A percentile compares a stretch with the other conserved stretches of the same genome.
Conservation (phyloP, 2,329 filamentous ascomycete genomes). For the Coniochaeta hoffmannii region DNA sequence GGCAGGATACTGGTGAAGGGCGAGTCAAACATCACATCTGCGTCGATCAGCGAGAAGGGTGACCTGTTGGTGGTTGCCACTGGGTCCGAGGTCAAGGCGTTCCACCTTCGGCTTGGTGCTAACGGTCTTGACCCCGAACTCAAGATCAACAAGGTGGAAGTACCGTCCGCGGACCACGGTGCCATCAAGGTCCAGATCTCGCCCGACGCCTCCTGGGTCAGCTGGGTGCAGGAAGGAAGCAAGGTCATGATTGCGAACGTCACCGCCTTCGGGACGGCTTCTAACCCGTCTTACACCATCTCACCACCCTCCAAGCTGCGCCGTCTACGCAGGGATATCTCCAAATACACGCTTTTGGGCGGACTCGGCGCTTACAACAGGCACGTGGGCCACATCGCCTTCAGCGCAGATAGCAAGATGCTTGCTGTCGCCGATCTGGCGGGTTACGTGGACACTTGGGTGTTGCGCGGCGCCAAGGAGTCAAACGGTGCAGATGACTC, state of each 20-base stretch:
- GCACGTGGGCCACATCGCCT: slow-evolving; percentile 65
- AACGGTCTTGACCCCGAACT: slow-evolving; percentile 50
- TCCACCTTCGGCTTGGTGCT: slow-evolving; percentile 53
- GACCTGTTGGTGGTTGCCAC: slow-evolving; percentile 72
- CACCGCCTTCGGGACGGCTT: slow-evolving; percentile 18
- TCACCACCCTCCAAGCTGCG: slow-evolving; percentile 38
- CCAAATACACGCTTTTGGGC: slow-evolving; percentile 51
- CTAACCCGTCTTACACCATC: slow-evolving; percentile 31
- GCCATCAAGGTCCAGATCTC: slow-evolving; percentile 65
- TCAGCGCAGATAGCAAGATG: slow-evolving; percentile 73
- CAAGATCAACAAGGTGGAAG: slow-evolving; percentile 61
- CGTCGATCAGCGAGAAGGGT: slow-evolving; percentile 61
- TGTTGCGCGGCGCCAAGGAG: slow-evolving; percentile 51
- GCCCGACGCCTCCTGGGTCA: slow-evolving; percentile 63
- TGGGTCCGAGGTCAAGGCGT: slow-evolving; percentile 66
- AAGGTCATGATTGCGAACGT: slow-evolving; percentile 47
- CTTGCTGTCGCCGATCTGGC: slow-evolving; percentile 74
- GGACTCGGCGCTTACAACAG: slow-evolving; percentile 70
- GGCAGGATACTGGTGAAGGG: slow-evolving; percentile 63
- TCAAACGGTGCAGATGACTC: slow-evolving; percentile 26
- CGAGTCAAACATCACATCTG: slow-evolving; percentile 74
- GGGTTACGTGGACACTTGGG: slow-evolving; percentile 83
- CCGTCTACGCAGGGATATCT: slow-evolving; percentile 45
- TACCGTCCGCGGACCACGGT: slow-evolving; percentile 53
- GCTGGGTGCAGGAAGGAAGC: slow-evolving; percentile 54